Evolutionary conservation across 1,284 basidiomycete genomes (phyloP), one percentile per base, ranked within the genome.

Genomic region (Fomitopsis betulina): DNA sequence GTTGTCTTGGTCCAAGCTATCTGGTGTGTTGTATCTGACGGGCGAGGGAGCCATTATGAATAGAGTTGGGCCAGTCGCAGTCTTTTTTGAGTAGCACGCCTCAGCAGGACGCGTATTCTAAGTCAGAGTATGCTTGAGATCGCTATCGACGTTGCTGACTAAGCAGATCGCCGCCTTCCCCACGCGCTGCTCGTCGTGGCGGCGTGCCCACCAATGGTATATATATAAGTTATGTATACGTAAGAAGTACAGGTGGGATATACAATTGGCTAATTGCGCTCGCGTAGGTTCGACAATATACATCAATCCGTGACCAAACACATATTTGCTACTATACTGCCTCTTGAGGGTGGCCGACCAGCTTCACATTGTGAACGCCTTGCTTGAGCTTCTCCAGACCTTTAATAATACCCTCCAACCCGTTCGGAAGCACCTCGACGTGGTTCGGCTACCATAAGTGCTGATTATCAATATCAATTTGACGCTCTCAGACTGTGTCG

Each of bases 301-400:
- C 35, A 37, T 10, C 8, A 6, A 15, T 37, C 23, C 27, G 42
- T 2, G 23, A 45, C 9, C 35, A 15, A 37, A 0, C 35, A 37
- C 35, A 12, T 37, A 21, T 45, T 8, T n/a, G 9, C 12, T 10
- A n/a, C 21, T 30, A 51, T 17, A 10, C 49, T 5, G 75, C 79
- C 59, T 84, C 79, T 50, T 76, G 75, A 1, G 82, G 82, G 39
- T 67, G 75, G 1, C 61, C 77, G 21, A 85, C 72, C 9, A 86
- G 68, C 63, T 85, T 84, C n/a, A 67, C 63, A 1, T 75, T 80
- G 32, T 79, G 82, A 55, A 76, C 60, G 8, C 74, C 69, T 2
- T 67, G 62, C 63, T 71, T 67, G 64, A 84, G 54, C 58, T 71
- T 70, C 37, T 75, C 69, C 47, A 85, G 63, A 0, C 79, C 83